Conservation (phyloP, 768 basidiomycete species). For the Cubamyces lactineus region DNA sequence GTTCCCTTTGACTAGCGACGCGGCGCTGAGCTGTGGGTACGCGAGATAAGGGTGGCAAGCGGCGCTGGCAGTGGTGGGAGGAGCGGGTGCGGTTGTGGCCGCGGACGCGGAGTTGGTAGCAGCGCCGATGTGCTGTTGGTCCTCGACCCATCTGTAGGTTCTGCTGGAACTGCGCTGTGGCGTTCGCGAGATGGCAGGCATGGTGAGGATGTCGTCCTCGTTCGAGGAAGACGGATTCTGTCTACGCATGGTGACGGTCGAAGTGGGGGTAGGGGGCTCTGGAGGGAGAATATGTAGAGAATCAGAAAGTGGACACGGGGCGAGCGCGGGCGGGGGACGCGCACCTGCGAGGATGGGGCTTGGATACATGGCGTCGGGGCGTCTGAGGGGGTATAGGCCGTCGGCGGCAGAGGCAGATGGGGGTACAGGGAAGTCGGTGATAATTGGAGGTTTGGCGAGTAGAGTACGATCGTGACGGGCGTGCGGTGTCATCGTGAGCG, state of each 20-base stretch:
- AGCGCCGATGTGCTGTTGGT: conserved; percentile 39
- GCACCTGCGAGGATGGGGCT: conserved; percentile 23
- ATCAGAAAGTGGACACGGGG: not conserved
- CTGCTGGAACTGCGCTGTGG: conserved; percentile 44
- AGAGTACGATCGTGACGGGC: conserved; percentile 24
- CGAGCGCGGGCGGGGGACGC: not conserved
- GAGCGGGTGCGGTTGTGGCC: conserved; percentile 25
- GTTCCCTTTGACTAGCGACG: conserved; percentile 32
- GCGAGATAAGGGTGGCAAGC: conserved; percentile 46
- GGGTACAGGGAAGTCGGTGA: conserved; percentile 18
- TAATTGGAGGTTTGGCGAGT: conserved; percentile 13
- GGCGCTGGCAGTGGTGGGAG: conserved; percentile 30
- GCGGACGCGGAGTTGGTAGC: conserved; percentile 27
- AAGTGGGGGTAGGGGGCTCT: conserved; percentile 26
- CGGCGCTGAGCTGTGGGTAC: conserved; percentile 40
- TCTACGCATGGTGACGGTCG: conserved; percentile 18
- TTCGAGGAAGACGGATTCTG: conserved; percentile 8
- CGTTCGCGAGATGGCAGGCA: conserved; percentile 19
- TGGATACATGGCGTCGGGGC: conserved; percentile 12
- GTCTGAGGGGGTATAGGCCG: conserved; percentile 19
- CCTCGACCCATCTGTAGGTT: conserved; percentile 49
- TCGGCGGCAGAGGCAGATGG: not conserved
- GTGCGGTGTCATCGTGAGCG: conserved; percentile 22
- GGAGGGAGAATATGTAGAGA: not conserved
- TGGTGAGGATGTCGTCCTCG: conserved; percentile 21